Percentiles rank a stretch among this genome's conserved stretches.
Evolutionary conservation across 2,329 filamentous ascomycete species (phyloP).

Genomic region (Aspergillus felis): DNA sequence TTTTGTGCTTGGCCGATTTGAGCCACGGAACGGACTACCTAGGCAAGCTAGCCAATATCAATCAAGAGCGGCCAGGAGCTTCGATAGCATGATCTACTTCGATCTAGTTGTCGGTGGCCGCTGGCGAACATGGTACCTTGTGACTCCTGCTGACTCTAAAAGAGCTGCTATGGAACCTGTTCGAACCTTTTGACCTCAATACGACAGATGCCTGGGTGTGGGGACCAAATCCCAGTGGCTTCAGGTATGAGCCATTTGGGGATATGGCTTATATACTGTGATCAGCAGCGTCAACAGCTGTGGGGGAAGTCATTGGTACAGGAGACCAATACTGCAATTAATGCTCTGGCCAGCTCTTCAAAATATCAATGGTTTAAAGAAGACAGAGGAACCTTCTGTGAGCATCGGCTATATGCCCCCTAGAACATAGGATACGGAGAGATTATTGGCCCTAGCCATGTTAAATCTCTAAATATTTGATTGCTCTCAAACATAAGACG

Average conservation of each 20-base stretch:
- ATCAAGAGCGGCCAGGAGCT: background rate
- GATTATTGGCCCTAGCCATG: background rate
- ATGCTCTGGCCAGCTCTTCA: background rate
- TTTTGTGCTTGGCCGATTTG: background rate
- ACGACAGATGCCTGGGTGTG: background rate
- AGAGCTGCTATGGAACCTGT: conserved; percentile 9
- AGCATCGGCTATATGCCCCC: background rate
- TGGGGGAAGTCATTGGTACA: background rate
- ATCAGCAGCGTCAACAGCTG: no score
- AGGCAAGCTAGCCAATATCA: no score
- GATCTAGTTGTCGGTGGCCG: conserved; percentile 14
- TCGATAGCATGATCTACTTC: conserved; percentile 5
- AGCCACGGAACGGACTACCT: no score
- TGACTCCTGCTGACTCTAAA: conserved; percentile 11
- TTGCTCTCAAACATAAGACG: conserved; percentile 5
- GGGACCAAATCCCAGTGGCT: background rate
- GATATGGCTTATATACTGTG: no score
- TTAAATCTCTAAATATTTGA: background rate
- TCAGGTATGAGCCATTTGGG: background rate
- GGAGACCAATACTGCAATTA: no score
- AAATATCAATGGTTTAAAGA: background rate
- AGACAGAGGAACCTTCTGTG: background rate
- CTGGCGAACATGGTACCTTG: conserved; percentile 15
- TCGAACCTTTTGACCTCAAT: background rate
- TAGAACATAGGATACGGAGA: background rate